A percentile compares a stretch with the other conserved stretches of the same genome.
phyloP scores from a whole-genome alignment of 1,284 basidiomycete genomes.

The Malassezia restricta region DNA sequence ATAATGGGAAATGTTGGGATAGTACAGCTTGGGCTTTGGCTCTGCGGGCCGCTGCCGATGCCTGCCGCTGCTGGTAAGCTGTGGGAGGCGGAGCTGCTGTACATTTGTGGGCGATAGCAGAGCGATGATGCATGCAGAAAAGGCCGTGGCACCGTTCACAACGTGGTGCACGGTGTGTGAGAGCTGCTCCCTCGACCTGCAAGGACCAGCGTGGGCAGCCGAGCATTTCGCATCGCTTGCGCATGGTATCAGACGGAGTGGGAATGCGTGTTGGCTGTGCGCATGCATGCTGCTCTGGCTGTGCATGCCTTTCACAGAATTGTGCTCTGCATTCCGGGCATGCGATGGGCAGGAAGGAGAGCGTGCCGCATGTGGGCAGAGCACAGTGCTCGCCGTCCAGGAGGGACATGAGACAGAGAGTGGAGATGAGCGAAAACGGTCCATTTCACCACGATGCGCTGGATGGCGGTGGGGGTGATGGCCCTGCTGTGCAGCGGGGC shows the following conservation, averaged over 20 bases:
- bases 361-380: not conserved
- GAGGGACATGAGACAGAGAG: conserved; percentile 11
- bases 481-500: no score
- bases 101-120: conserved; percentile 5
- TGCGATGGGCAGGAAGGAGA: conserved; percentile 8
- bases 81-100: conserved; percentile 7
- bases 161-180: conserved; percentile 3
- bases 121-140: conserved; percentile 8
- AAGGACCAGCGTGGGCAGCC: conserved; percentile 2
- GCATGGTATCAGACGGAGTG: not conserved
- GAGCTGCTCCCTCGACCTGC: not conserved
- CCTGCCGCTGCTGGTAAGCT: not conserved
- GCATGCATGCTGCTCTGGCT: conserved; percentile 6
- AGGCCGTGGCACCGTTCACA: conserved; percentile 10
- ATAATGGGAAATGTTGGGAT: conserved; percentile 1
- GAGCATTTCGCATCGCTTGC: not conserved
- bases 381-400: conserved; percentile 12
- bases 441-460: not conserved
- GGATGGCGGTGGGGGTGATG: no score
- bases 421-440: not conserved
- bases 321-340: not conserved
- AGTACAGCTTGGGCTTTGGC: conserved; percentile 4
- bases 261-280: not conserved
- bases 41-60: not conserved
- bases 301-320: conserved; percentile 8